A percentile compares a stretch with the other conserved stretches of the same genome.
phyloP scores from a whole-genome alignment of 139 green algal genomes.

The Chlamydomonas urium region DNA sequence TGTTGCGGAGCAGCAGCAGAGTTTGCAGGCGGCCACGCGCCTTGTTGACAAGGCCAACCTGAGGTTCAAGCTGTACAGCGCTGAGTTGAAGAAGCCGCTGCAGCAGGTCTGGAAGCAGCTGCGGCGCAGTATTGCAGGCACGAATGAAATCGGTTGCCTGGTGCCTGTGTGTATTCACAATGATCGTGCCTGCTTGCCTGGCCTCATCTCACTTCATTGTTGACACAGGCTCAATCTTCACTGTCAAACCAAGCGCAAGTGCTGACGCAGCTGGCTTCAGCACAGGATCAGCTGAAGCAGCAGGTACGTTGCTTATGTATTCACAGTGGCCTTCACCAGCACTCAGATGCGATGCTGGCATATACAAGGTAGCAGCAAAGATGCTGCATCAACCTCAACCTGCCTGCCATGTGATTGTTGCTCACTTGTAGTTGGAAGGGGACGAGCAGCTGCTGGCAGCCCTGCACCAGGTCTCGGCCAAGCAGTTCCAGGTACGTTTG shows the following conservation, averaged over 20 bases:
- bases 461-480: not conserved
- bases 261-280: not conserved
- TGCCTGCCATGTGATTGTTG: not conserved
- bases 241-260: not conserved
- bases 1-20: not conserved
- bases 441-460: not conserved
- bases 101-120: not conserved
- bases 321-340: not conserved
- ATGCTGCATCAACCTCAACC: not conserved
- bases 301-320: not conserved
- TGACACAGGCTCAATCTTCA: not conserved
- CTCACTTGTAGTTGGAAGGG: not conserved
- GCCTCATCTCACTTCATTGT: not conserved
- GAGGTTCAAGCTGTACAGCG: not conserved
- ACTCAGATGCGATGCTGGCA: not conserved
- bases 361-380: not conserved
- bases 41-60: not conserved
- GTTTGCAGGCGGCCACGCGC: not conserved
- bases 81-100: not conserved
- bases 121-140: not conserved
- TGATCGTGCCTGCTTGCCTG: not conserved
- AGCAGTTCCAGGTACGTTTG: slow-evolving; percentile 5
- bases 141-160: not conserved
- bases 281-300: not conserved
- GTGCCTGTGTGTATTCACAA: not conserved